A percentile compares a stretch with the other conserved stretches of the same genome.
Conservation (phyloP, 2,329 filamentous ascomycete genomes). For the Arthrobotrys conoides region DNA sequence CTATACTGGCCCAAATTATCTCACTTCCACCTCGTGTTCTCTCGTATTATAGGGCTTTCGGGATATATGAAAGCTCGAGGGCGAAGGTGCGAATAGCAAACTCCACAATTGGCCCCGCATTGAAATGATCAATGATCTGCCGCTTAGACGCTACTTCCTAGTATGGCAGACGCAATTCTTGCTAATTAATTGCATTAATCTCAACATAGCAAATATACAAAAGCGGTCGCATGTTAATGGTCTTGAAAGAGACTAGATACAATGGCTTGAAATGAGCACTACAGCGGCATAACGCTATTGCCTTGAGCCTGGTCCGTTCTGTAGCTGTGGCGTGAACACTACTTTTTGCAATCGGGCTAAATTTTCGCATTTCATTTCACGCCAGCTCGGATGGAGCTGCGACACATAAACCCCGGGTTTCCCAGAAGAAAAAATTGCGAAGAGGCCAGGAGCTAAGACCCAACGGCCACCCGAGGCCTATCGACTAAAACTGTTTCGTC, state of each 20-base stretch:
- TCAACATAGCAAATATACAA: neutral
- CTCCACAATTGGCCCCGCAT: neutral
- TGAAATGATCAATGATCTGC: conserved; percentile 3
- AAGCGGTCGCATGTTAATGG: conserved; percentile 6
- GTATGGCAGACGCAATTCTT: neutral
- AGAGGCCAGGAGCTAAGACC: conserved; percentile 25
- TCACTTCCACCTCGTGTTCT: neutral
- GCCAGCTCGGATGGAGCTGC: conserved; percentile 33
- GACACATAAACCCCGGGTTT: conserved; percentile 20
- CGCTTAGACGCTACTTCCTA: conserved; percentile 4
- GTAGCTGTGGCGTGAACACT: conserved; percentile 45
- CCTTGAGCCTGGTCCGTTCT: conserved; percentile 10
- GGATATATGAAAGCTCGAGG: conserved; percentile 1
- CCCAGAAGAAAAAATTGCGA: conserved; percentile 58
- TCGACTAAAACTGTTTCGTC: conserved; percentile 30
- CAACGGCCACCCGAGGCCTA: conserved; percentile 17
- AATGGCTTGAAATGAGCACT: conserved; percentile 16
- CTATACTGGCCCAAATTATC: neutral
- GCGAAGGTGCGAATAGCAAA: conserved; percentile 35
- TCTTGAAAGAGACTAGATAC: conserved; percentile 32
- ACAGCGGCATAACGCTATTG: conserved; percentile 13
- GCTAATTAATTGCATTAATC: conserved; percentile 21
- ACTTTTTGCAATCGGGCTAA: conserved; percentile 20
- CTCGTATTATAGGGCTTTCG: neutral
- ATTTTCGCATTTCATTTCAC: conserved; percentile 47